phyloP scores from a whole-genome alignment of 176 grass and related monocot species.

The Leersia perrieri region DNA sequence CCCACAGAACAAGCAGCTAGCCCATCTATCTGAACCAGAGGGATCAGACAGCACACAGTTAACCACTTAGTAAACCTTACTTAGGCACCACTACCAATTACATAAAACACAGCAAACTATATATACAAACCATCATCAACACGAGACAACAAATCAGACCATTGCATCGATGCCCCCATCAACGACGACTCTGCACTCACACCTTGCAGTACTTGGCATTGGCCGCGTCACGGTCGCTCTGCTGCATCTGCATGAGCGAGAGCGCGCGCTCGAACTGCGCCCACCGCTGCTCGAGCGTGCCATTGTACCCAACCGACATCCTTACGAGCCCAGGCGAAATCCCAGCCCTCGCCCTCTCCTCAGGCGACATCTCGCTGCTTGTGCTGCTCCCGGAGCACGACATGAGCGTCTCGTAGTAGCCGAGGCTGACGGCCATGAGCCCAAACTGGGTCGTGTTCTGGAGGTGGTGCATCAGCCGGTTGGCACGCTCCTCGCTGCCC shows the following conservation, averaged over 20 bases:
- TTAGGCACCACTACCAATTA: background rate
- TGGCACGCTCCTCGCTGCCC: conserved; percentile 87
- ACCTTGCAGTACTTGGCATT: conserved; percentile 29
- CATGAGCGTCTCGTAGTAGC: conserved; percentile 97
- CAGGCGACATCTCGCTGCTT: conserved; percentile 88
- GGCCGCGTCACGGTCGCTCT: background rate
- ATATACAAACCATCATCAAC: background rate
- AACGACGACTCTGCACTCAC: background rate
- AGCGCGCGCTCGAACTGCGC: conserved; percentile 82
- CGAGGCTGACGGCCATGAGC: conserved; percentile 95
- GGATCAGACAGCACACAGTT: conserved; percentile 1
- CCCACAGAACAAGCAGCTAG: background rate
- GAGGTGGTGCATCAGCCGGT: conserved; percentile 90
- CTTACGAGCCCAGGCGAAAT: conserved; percentile 83
- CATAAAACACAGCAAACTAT: background rate
- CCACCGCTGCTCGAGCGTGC: conserved; percentile 90
- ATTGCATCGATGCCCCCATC: background rate
- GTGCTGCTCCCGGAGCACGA: conserved; percentile 92
- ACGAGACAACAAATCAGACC: background rate
- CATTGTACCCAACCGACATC: conserved; percentile 89
- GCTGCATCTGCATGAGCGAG: conserved; percentile 50
- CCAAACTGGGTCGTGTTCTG: conserved; percentile 98
- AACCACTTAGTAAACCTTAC: background rate
- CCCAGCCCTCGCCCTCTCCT: conserved; percentile 60
- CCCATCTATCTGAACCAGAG: conserved; percentile 23